Evolutionary conservation across 768 basidiomycete genomes (phyloP).

Genomic region (Collybia nuda): DNA sequence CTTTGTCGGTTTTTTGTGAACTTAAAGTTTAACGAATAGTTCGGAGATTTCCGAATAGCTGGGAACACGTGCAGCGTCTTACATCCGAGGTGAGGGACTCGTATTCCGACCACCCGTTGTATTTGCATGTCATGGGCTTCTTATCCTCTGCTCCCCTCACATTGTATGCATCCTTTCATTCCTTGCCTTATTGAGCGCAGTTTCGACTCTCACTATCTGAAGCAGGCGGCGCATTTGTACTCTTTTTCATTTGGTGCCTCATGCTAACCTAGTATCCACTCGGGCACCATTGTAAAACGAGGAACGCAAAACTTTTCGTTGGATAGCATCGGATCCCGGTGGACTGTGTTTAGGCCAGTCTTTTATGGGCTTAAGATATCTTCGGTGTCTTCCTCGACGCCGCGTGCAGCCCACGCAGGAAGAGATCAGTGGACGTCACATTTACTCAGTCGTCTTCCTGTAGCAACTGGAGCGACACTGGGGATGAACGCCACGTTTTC

Average conservation of each 20-base stretch:
- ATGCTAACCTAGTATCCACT: conserved; percentile 1
- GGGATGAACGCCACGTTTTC: too few relatives aligned
- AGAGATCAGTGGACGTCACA: too few relatives aligned
- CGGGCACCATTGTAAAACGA: not conserved
- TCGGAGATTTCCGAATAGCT: conserved; percentile 17
- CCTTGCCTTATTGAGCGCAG: too few relatives aligned
- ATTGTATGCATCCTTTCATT: too few relatives aligned
- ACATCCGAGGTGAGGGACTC: conserved; percentile 14
- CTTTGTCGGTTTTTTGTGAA: not conserved
- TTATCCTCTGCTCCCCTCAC: conserved; percentile 1
- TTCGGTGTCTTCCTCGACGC: not conserved
- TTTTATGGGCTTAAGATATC: not conserved
- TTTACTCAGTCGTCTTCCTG: too few relatives aligned
- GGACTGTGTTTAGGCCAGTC: not conserved
- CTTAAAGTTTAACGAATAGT: not conserved
- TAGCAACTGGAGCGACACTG: too few relatives aligned
- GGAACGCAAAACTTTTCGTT: not conserved
- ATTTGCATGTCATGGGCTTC: conserved; percentile 1
- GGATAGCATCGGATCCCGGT: not conserved
- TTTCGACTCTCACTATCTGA: not conserved
- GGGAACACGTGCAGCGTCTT: conserved; percentile 11
- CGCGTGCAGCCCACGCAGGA: not conserved
- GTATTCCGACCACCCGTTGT: conserved; percentile 1
- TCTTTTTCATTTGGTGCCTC: not conserved
- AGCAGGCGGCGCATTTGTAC: not conserved